phyloP scores from a whole-genome alignment of 768 basidiomycete species.

The Mycena capillaripes region DNA sequence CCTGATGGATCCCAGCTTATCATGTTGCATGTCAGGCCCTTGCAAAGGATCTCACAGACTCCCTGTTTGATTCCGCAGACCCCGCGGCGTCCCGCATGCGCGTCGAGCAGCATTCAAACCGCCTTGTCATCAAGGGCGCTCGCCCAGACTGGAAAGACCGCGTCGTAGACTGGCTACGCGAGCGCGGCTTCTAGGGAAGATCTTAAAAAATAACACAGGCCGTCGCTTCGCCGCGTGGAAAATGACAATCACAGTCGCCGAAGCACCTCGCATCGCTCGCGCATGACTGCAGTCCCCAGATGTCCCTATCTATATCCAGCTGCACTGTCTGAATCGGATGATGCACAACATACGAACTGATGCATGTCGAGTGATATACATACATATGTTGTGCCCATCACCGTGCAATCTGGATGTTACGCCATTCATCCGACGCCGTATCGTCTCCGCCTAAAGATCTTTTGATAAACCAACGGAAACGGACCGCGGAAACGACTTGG shows the following conservation, averaged over 20 bases:
- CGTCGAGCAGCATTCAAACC: constrained; percentile 62
- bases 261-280: constrained; percentile 17
- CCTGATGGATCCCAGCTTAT: constrained; percentile 33
- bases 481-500: background rate
- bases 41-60: constrained; percentile 65
- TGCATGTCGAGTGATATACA: constrained; percentile 5
- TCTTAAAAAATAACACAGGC: background rate
- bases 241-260: constrained; percentile 23
- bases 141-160: constrained; percentile 65
- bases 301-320: constrained; percentile 11
- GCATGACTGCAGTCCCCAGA: constrained; percentile 19
- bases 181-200: constrained; percentile 69
- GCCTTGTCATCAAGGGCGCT: constrained; percentile 73
- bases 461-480: constrained; percentile 11
- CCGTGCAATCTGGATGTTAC: constrained; percentile 15
- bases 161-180: constrained; percentile 73
- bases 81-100: constrained; percentile 64
- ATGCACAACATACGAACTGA: constrained; percentile 2
- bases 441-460: constrained; percentile 8
- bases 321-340: background rate
- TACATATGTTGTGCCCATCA: constrained; percentile 19
- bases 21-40: constrained; percentile 59
- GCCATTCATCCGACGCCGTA: background rate
- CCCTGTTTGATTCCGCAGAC: constrained; percentile 65
- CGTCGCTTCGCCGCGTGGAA: constrained; percentile 6